A percentile compares a stretch with the other conserved stretches of the same genome.
phyloP scores from a whole-genome alignment of 2,329 filamentous ascomycete genomes.

The Dothideomycetes sp. region DNA sequence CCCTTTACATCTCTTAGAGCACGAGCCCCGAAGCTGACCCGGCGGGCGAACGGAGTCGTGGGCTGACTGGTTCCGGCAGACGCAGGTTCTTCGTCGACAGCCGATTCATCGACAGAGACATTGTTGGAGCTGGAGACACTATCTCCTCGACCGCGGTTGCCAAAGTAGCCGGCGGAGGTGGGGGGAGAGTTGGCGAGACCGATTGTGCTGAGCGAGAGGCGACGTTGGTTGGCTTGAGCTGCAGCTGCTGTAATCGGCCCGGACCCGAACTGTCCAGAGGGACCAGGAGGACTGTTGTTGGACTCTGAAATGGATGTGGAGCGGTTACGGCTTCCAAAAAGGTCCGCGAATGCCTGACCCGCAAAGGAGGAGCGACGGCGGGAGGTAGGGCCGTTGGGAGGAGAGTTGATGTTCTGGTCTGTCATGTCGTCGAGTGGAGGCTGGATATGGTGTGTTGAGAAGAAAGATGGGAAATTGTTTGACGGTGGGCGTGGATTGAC shows the following conservation, averaged over 20 bases:
- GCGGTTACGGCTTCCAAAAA: slow-evolving; percentile 26
- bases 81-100: slow-evolving; percentile 43
- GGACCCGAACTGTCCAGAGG: too few species aligned
- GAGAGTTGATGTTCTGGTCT: slow-evolving; percentile 28
- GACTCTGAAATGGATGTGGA: slow-evolving; percentile 17
- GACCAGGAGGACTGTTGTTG: slow-evolving; percentile 12
- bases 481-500: neutral
- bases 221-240: slow-evolving; percentile 37
- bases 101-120: slow-evolving; percentile 35
- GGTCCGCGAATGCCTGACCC: slow-evolving; percentile 37
- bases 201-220: slow-evolving; percentile 38
- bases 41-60: slow-evolving; percentile 65
- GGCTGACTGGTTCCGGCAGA: slow-evolving; percentile 42
- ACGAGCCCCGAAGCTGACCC: slow-evolving; percentile 82
- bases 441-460: neutral
- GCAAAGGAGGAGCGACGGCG: slow-evolving; percentile 36
- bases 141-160: slow-evolving; percentile 26
- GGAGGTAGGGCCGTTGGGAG: slow-evolving; percentile 24
- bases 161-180: slow-evolving; percentile 19
- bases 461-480: neutral
- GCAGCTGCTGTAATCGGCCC: slow-evolving; percentile 39
- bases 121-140: slow-evolving; percentile 32
- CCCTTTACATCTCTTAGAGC: slow-evolving; percentile 62
- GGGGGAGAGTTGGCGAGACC: slow-evolving; percentile 34
- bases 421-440: slow-evolving; percentile 14